These are phyloP conservation scores for Cryptococcus sp. DNA, from an alignment of 1,284 basidiomycete genomes.

Conservation along the genomic window DNA sequence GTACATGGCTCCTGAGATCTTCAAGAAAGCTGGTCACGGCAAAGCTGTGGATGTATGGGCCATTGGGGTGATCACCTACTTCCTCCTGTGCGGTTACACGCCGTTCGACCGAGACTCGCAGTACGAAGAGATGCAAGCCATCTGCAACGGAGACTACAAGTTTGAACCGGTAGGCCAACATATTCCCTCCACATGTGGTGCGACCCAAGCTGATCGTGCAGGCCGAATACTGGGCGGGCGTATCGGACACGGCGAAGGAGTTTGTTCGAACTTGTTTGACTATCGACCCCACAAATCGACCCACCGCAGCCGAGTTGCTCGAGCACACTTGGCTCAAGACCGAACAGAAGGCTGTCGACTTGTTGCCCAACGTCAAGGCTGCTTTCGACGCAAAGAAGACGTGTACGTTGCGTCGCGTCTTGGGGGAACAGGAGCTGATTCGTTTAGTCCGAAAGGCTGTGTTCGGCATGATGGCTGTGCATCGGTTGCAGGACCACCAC, in stretches of 20 bases:
- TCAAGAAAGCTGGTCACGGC: slow-evolving; percentile 89
- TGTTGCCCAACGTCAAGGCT: slow-evolving; percentile 81
- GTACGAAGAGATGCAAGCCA: slow-evolving; percentile 85
- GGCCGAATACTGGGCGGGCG: slow-evolving; percentile 78
- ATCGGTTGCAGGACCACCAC: slow-evolving; percentile 58
- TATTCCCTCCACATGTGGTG: not conserved
- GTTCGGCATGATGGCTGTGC: slow-evolving; percentile 75
- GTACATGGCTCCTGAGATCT: slow-evolving; percentile 99
- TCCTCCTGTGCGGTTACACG: slow-evolving; percentile 90
- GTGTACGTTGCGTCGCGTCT: slow-evolving; percentile 54
- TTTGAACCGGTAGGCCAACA: slow-evolving; percentile 61
- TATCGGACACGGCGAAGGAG: slow-evolving; percentile 69
- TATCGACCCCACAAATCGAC: slow-evolving; percentile 67
- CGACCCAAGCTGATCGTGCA: slow-evolving; percentile 13
- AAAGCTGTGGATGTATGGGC: slow-evolving; percentile 98
- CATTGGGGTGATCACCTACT: slow-evolving; percentile 93
- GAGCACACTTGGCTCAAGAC: slow-evolving; percentile 68
- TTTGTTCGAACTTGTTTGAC: slow-evolving; percentile 80
- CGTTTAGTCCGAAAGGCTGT: slow-evolving; percentile 74
- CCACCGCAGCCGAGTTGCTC: slow-evolving; percentile 67
- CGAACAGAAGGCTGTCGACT: slow-evolving; percentile 60
- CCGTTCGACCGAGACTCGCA: slow-evolving; percentile 88
- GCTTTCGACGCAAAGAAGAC: slow-evolving; percentile 80
- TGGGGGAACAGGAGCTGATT: not conserved
- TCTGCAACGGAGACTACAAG: slow-evolving; percentile 82